Base-by-base conservation (phyloP, 441 rosid genomes). In the Euphorbia corollata region DNA sequence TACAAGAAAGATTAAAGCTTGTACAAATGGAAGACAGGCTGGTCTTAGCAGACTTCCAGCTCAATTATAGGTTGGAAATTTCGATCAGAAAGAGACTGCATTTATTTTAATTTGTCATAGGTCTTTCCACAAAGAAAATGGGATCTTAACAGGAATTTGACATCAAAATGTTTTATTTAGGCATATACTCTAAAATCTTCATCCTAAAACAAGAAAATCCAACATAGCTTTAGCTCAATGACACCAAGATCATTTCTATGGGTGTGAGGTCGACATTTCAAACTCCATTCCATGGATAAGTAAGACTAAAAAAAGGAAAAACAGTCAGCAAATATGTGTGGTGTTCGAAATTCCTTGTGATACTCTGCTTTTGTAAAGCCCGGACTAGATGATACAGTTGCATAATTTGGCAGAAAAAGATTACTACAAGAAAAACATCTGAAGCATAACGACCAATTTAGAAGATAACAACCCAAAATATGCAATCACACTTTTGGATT, bases 31-130 rank as follows among this genome's bases (percentile, higher is more conserved):
- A 27, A 27, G 32, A 27, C 32, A 27, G 32, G 64, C 67, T 48
- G 68, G 61, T 68, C 59, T 20, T 41, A 41, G 68, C 62, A 67
- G 61, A 72, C 59, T 72, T 72, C 72, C 81, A 74, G 77, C 77
- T 61, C 66, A 11, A 58, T 36, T 56, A 67, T 62, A 57, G 61
- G 74, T 30, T 23, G 68, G 65, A 68, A 18, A 63, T 45, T 67
- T 68, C 32, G 41, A 76, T 7, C 10, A 12, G 61, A 54, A 59
- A 68, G 39, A 15, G 20, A 63, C 70, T 67, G 39, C 32, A 48
- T 51, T 51, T 19, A 1, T 51, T 51, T 68, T 55, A 24, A 16
- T 57, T 59, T 19, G 50, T 9, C 43, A 69, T 54, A 15, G 0
- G 60, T 65, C 59, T 55, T 48, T 50, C 54, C 41, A 15, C 19